Base-by-base conservation (phyloP, 2,329 filamentous ascomycete genomes). In the Allantophomopsis lycopodina region DNA sequence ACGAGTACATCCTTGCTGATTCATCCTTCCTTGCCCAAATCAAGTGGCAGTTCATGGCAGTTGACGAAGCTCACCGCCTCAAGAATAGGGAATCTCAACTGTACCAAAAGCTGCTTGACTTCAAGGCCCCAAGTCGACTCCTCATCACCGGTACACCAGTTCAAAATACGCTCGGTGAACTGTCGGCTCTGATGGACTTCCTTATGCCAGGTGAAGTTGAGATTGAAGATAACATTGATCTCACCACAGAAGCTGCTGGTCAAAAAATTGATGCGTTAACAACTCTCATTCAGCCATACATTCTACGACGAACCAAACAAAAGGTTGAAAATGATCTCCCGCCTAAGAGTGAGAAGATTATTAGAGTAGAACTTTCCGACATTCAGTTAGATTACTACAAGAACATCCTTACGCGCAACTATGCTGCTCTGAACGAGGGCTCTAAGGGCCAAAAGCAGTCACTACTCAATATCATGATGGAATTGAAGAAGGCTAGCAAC, bases 301-400 rank as follows among this genome's bases (percentile, higher is more conserved):
- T 98, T 67, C 69, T 98, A 39, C 85, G 91, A 32, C 82, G 91
- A 38, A 96, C 91, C 14, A 98, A 98, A 61, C 85, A 94, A 55
- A 95, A 91, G 41, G 93, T 98, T 7, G 91, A 96, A 58, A 94
- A 88, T 16, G 91, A 98, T 50, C 66, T 98, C 18, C 91, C 91
- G 11, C 87, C 89, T 1, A 98, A 98, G 66, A 94, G 86, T 0
- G 91, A 98, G 59, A 98, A 96, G 66, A 98, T 98, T 48, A 94
- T 98, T 56, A 86, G 93, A 41, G 91, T 98, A 32, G 91, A 96
- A 60, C 69, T 98, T 38, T 94, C 91, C 0, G 91, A 98, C 59
- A 80, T 96, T 20, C 91, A 98, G 56, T 68, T 96, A 8, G 89
- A 98, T 47, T 96, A 95, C 60, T 98, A 98, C 68, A 96, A 96